Base-by-base conservation (phyloP, 345 rosid species). In the Eucalyptus regnans region DNA sequence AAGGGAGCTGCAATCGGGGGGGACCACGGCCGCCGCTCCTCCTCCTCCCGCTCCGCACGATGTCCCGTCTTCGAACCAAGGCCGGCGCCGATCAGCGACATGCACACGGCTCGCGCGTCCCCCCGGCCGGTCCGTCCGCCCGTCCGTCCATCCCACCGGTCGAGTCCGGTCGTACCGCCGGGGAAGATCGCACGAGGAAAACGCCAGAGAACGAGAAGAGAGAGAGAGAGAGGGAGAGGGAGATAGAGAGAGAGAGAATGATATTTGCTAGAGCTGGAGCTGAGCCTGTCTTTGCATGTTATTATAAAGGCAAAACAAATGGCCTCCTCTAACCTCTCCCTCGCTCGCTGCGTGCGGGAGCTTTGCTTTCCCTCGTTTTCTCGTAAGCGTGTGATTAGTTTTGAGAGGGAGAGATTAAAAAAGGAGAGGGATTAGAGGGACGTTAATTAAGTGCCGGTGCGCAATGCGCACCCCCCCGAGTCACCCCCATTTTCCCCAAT, bases 391-490 rank as follows among this genome's bases (percentile, higher is more conserved):
- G 66, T 31, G 60, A 58, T 87, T 86, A 48, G 58, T 66, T 54
- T 62, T 43, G 86, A 84, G 46, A 15, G 68, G 33, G 81, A 76
- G 27, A 60, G 31, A 12, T 56, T 56, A 56, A 56, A 56, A 56
- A 54, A 50, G 50, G 80, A 37, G 6, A 15, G 37, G n/a, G 51
- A 86, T 60, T 44, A 62, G 27, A 22, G 81, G 87, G 83, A 90
- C 91, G 91, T 87, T 89, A 89, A 87, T 87, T 58, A 87, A 54
- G 66, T 80, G 76, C 10, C 51, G 79, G 81, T 81, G 92, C 91
- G 91, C 86, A 90, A 86, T 92, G 94, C 94, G 95, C 94, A 94
- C 92, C 93, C 92, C 79, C 87, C 1, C n/a, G 25, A 52, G 13
- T 23, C n/a, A 23, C 13, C 2, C 68, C 31, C n/a, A 46, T 27